Evolutionary conservation across 441 rosid genomes (phyloP).

Genomic region (Adansonia grandidieri): DNA sequence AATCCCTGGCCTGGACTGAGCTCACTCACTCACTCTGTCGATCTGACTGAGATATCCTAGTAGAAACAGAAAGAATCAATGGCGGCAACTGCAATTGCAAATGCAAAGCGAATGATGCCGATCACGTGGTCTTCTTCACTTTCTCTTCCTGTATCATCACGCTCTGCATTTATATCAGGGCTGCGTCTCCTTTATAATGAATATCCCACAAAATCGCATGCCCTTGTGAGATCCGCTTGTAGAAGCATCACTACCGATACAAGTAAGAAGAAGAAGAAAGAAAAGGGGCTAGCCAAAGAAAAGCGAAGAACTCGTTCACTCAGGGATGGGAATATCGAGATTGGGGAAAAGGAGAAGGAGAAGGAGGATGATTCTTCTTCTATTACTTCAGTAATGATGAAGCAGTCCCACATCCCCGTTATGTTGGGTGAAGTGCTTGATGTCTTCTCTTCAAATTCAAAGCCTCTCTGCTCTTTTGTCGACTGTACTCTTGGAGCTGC

Average conservation of each 20-base stretch:
- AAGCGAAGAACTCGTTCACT: slow-evolving; percentile 85
- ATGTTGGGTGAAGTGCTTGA: slow-evolving; percentile 90
- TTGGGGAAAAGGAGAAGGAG: background rate
- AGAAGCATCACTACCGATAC: slow-evolving; percentile 22
- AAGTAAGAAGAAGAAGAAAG: slow-evolving; percentile 37
- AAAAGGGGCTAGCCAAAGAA: slow-evolving; percentile 44
- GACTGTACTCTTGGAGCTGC: slow-evolving; percentile 97
- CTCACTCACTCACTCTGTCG: background rate
- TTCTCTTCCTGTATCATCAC: background rate
- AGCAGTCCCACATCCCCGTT: slow-evolving; percentile 64
- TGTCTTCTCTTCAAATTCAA: slow-evolving; percentile 58
- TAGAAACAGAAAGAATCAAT: background rate
- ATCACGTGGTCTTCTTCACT: slow-evolving; percentile 3
- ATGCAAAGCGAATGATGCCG: slow-evolving; percentile 10
- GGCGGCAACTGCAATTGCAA: slow-evolving; percentile 17
- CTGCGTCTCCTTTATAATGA: background rate
- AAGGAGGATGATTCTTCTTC: slow-evolving; percentile 30
- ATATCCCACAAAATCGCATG: background rate
- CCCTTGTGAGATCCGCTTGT: slow-evolving; percentile 1
- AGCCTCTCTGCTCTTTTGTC: slow-evolving; percentile 57
- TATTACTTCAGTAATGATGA: background rate
- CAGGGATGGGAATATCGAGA: slow-evolving; percentile 51
- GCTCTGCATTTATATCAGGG: background rate
- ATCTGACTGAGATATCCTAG: background rate
- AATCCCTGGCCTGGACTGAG: slow-evolving; percentile 1